Evolutionary conservation across 106 monocot genomes (phyloP).

Genomic region (Gastrodia elata): DNA sequence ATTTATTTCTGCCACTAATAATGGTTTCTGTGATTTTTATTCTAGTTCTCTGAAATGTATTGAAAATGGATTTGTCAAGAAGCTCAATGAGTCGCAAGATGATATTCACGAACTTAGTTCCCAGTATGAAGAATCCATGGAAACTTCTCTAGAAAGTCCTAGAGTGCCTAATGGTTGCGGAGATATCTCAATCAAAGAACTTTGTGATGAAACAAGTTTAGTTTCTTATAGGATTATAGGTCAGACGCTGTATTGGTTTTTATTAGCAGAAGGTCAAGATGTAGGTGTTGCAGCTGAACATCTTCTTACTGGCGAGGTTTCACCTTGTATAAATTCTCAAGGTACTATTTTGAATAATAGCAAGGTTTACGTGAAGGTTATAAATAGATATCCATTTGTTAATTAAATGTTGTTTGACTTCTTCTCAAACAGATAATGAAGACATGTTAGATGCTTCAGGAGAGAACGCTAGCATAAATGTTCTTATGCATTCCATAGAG

Average conservation of each 20-base stretch:
- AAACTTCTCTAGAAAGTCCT: neutral
- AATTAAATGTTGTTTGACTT: neutral
- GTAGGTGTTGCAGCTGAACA: constrained; percentile 15
- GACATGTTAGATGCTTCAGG: constrained; percentile 1
- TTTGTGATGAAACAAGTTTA: constrained; percentile 70
- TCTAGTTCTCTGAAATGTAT: neutral
- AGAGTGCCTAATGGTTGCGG: constrained; percentile 3
- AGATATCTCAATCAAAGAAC: constrained; percentile 26
- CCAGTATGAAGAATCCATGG: neutral
- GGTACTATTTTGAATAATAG: constrained; percentile 13
- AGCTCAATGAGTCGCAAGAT: constrained; percentile 4
- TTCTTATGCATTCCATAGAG: constrained; percentile 37
- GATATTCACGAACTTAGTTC: neutral
- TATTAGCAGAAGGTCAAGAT: constrained; percentile 24
- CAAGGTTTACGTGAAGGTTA: neutral
- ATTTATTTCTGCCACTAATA: neutral
- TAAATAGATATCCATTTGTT: constrained; percentile 1
- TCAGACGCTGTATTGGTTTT: constrained; percentile 33
- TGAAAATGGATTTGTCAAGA: neutral
- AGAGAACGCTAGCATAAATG: constrained; percentile 7
- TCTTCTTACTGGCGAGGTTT: constrained; percentile 28
- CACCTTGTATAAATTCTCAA: constrained; percentile 15
- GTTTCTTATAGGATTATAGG: constrained; percentile 45
- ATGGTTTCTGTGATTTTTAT: neutral
- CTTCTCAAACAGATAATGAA: constrained; percentile 10